Evolutionary conservation across 2,329 filamentous ascomycete genomes (phyloP).

Genomic region (Tolypocladium tundrense): DNA sequence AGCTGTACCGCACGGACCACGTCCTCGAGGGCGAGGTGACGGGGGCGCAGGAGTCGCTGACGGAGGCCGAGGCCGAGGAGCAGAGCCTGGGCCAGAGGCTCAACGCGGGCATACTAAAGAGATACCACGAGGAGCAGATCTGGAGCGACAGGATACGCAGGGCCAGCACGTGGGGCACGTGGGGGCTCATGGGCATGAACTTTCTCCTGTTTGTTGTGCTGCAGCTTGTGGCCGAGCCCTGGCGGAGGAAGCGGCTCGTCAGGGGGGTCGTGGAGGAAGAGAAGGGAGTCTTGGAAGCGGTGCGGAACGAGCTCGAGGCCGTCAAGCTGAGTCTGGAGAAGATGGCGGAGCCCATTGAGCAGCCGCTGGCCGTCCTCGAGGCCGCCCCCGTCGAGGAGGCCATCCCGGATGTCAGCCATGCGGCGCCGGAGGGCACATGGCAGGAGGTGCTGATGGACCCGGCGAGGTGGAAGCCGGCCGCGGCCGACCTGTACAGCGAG

Average conservation of each 20-base stretch:
- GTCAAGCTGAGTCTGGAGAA: conserved; percentile 19
- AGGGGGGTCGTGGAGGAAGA: conserved; percentile 73
- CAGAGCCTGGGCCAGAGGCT: conserved; percentile 67
- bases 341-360: conserved; percentile 8
- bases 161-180: conserved; percentile 97
- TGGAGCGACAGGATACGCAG: conserved; percentile 96
- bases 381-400: conserved; percentile 2
- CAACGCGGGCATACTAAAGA: conserved; percentile 72
- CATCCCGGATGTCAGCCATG: background rate
- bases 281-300: conserved; percentile 43
- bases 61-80: conserved; percentile 66
- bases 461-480: conserved; percentile 34
- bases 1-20: conserved; percentile 85
- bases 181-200: conserved; percentile 96
- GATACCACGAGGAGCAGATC: conserved; percentile 98
- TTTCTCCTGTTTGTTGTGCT: conserved; percentile 79
- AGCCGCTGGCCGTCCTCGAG: conserved; percentile 1
- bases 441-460: conserved; percentile 30
- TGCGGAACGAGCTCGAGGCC: conserved; percentile 30
- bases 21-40: conserved; percentile 79
- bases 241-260: conserved; percentile 73
- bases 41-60: conserved; percentile 60
- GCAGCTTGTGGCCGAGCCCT: conserved; percentile 86
- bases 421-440: conserved; percentile 23
- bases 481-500: conserved; percentile 56